Evolutionary conservation across 768 basidiomycete genomes (phyloP).

Genomic region (Steccherinum ochraceum): DNA sequence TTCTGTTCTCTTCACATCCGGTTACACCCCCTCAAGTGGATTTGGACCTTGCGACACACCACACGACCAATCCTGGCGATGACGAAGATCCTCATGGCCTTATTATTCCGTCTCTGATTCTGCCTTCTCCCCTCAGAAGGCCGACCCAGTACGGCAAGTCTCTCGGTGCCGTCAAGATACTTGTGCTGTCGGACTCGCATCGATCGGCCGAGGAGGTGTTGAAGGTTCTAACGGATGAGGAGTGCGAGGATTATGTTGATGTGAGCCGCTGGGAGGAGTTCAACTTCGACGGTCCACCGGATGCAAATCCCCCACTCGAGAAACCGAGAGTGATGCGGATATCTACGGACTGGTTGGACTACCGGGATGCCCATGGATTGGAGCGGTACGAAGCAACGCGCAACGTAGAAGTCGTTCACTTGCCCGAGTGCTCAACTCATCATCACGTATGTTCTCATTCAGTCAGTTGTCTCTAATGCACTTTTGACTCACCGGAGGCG

Average conservation of each 20-base stretch:
- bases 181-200: slow-evolving; percentile 45
- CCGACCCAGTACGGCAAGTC: slow-evolving; percentile 68
- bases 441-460: slow-evolving; percentile 42
- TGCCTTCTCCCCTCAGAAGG: slow-evolving; percentile 54
- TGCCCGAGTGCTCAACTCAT: slow-evolving; percentile 38
- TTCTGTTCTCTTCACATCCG: slow-evolving; percentile 78
- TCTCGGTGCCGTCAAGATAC: slow-evolving; percentile 51
- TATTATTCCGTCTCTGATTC: slow-evolving; percentile 62
- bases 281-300: slow-evolving; percentile 26
- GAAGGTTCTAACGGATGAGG: slow-evolving; percentile 40
- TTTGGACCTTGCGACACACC: slow-evolving; percentile 1
- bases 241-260: slow-evolving; percentile 66
- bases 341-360: slow-evolving; percentile 71
- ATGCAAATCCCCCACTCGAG: neutral
- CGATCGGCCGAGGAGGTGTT: slow-evolving; percentile 41
- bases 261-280: slow-evolving; percentile 51
- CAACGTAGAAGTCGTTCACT: slow-evolving; percentile 56
- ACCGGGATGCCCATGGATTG: slow-evolving; percentile 54
- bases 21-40: slow-evolving; percentile 32
- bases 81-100: slow-evolving; percentile 30
- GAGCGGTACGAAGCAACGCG: slow-evolving; percentile 59
- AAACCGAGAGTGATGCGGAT: slow-evolving; percentile 32
- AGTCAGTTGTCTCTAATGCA: too few relatives aligned
- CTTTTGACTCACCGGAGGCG: neutral
- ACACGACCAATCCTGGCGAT: slow-evolving; percentile 8